Conservation (phyloP, 2,329 filamentous ascomycete genomes). For the Hymenoscyphus repandus region DNA sequence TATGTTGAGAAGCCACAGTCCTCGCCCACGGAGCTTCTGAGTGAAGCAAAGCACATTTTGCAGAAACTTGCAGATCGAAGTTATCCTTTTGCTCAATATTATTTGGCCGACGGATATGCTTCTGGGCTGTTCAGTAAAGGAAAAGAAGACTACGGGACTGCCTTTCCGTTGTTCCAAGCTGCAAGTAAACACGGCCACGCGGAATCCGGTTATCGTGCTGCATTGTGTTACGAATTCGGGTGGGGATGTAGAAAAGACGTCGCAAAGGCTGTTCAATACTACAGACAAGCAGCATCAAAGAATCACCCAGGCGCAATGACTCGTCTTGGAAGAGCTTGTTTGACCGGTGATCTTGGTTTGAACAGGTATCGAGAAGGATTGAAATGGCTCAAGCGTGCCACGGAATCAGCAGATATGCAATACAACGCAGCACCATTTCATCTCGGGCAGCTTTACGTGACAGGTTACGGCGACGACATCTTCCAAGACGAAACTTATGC, state of each 20-base stretch:
- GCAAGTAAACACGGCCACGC: slow-evolving; percentile 97
- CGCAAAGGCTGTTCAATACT: slow-evolving; percentile 88
- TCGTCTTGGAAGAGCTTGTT: slow-evolving; percentile 82
- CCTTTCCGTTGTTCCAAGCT: slow-evolving; percentile 86
- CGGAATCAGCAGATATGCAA: slow-evolving; percentile 82
- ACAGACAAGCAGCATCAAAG: slow-evolving; percentile 84
- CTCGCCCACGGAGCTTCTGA: slow-evolving; percentile 64
- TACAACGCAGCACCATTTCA: slow-evolving; percentile 94
- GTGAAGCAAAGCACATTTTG: slow-evolving; percentile 84
- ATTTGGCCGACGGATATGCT: slow-evolving; percentile 88
- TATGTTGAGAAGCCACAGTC: slow-evolving; percentile 41
- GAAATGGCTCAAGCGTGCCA: slow-evolving; percentile 92
- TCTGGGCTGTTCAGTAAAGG: slow-evolving; percentile 94
- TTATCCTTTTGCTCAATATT: slow-evolving; percentile 97
- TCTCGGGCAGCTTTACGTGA: slow-evolving; percentile 81
- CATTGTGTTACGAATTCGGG: slow-evolving; percentile 94
- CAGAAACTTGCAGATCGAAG: slow-evolving; percentile 80
- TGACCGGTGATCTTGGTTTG: slow-evolving; percentile 81
- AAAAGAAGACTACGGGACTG: slow-evolving; percentile 84
- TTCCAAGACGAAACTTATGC: slow-evolving; percentile 89
- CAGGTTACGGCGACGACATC: slow-evolving; percentile 88
- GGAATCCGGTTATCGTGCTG: slow-evolving; percentile 89
- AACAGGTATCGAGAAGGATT: slow-evolving; percentile 85
- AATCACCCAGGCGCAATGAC: slow-evolving; percentile 94
- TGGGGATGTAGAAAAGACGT: slow-evolving; percentile 92